Conservation (phyloP, 441 rosid species). For the Lepidium campestre region DNA sequence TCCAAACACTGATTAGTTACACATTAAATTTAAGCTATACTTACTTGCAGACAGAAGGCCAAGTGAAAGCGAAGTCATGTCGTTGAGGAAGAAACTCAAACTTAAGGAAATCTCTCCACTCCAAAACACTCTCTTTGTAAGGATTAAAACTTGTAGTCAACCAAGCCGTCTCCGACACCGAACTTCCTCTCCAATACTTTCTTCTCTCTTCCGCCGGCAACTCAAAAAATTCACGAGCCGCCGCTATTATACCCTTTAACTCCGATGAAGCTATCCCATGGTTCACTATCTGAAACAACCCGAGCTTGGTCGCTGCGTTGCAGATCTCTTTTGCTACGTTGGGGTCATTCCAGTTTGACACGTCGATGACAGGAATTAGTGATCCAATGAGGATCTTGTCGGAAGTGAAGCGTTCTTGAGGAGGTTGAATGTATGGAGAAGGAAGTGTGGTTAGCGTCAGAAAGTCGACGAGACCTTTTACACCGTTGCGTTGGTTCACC, state of each 20-base stretch:
- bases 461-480: constrained; percentile 19
- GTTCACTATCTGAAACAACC: constrained; percentile 37
- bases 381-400: constrained; percentile 7
- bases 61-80: constrained; percentile 11
- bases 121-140: constrained; percentile 30
- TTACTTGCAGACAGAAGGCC: constrained; percentile 42
- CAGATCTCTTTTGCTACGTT: constrained; percentile 28
- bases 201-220: constrained; percentile 30
- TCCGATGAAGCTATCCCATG: constrained; percentile 19
- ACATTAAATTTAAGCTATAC: too few species aligned
- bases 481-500: constrained; percentile 22
- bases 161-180: constrained; percentile 35
- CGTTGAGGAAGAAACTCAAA: constrained; percentile 22
- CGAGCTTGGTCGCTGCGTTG: constrained; percentile 37
- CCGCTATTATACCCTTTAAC: neutral
- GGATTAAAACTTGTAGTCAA: constrained; percentile 42
- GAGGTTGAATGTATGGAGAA: constrained; percentile 18
- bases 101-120: constrained; percentile 42
- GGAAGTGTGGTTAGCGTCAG: constrained; percentile 12
- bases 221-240: constrained; percentile 36
- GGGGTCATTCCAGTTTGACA: constrained; percentile 22
- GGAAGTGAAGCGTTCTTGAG: constrained; percentile 18
- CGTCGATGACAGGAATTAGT: constrained; percentile 26
- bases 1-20: too few species aligned
- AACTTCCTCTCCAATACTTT: constrained; percentile 33